phyloP scores from a whole-genome alignment of 495 filamentous ascomycete genomes.

The Trypethelium eluteriae region DNA sequence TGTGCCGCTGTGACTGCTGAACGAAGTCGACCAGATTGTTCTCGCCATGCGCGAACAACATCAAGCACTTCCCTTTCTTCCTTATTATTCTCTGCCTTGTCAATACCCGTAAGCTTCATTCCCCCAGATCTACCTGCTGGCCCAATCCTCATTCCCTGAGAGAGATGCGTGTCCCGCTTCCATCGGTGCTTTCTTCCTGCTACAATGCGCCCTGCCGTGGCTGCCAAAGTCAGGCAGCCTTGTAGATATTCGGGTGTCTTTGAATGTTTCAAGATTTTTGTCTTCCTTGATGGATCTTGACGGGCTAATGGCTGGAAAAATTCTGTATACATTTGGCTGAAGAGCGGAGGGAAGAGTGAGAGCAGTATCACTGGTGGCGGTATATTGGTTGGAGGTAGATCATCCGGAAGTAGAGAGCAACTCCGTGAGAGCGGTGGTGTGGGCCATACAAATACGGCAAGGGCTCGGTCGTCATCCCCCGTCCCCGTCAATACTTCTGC shows the following conservation, averaged over 20 bases:
- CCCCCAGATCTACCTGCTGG: slow-evolving; percentile 59
- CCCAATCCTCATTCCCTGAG: slow-evolving; percentile 81
- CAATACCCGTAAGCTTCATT: slow-evolving; percentile 83
- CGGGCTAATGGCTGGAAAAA: slow-evolving; percentile 39
- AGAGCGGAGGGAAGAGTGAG: slow-evolving; percentile 59
- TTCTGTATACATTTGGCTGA: slow-evolving; percentile 41
- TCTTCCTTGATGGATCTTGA: slow-evolving; percentile 46
- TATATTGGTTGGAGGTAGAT: slow-evolving; percentile 71
- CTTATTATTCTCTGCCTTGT: slow-evolving; percentile 67
- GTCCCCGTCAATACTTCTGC: neutral
- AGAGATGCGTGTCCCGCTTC: slow-evolving; percentile 79
- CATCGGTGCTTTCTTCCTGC: slow-evolving; percentile 79
- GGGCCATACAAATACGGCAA: neutral
- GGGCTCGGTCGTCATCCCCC: neutral
- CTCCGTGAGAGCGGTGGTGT: slow-evolving; percentile 13
- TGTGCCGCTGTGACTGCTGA: slow-evolving; percentile 51
- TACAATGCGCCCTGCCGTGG: slow-evolving; percentile 69
- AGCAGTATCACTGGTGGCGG: slow-evolving; percentile 81
- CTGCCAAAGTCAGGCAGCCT: slow-evolving; percentile 40
- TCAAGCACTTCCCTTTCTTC: slow-evolving; percentile 86
- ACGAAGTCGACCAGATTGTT: slow-evolving; percentile 54
- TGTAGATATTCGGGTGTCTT: slow-evolving; percentile 47
- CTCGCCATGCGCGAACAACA: slow-evolving; percentile 63
- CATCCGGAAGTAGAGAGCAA: slow-evolving; percentile 16
- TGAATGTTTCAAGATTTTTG: slow-evolving; percentile 49